Evolutionary conservation across 2,329 filamentous ascomycete species (phyloP), one percentile per base, ranked within the genome.

Genomic region (Fonsecaea multimorphosa): DNA sequence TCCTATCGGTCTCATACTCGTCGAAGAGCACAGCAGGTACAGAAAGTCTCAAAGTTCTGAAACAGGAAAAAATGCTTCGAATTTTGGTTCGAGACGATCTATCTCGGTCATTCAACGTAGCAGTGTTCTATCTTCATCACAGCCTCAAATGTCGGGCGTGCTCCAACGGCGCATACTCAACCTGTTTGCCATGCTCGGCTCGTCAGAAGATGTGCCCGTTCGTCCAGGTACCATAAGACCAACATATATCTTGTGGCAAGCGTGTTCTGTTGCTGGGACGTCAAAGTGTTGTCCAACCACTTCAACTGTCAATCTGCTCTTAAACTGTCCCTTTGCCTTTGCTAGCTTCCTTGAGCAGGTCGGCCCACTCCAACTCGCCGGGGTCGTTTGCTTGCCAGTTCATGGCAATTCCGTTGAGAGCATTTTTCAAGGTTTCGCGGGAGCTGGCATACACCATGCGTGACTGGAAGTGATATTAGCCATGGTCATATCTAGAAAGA

Each of bases 401-500:
- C 65, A 70, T 72, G 61, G 69, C 72, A 52, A 76, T 69, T 24
- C 75, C 76, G 74, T 80, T 81, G 51, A 83, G 77, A 19, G 81
- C 79, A 68, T 79, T 81, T 76, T 83, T 83, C 70, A 83, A 72
- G 64, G 75, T 76, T 73, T 83, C 80, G 61, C 79, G 78, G 56
- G 79, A 83, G 70, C 79, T 81, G 71, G 81, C 81, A 75, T 83
- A 83, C 64, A 82, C 77, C 81, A 83, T 83, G 69, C 79, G 81
- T 75, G 77, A 79, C 79, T 80, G 38, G 40, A 36, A n/a, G 3
- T 12, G 36, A 11, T 40, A 31, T 38, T 16, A 56, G 63, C 72
- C 36, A 59, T 63, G 68, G 31, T 74, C 68, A 57, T 53, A 58
- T 53, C 57, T 8, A 36, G 19, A 19, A 32, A 19, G 22, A 8